phyloP scores from a whole-genome alignment of 306 rosid genomes.

The Ormosia semicastrata region DNA sequence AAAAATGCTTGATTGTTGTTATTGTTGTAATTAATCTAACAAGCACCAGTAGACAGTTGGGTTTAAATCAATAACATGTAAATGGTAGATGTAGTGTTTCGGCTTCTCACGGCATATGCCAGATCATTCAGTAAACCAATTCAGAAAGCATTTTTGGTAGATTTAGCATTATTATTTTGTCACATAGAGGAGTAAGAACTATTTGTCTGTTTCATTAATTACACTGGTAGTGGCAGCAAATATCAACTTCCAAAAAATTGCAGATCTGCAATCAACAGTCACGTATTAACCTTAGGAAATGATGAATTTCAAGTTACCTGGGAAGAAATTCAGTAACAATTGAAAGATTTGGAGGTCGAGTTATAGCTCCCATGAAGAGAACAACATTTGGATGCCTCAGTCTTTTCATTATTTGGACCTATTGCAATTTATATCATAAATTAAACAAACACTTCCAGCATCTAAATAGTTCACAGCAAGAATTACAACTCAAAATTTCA shows the following conservation, averaged over 20 bases:
- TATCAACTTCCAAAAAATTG: slow-evolving; percentile 19
- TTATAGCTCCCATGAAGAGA: slow-evolving; percentile 99
- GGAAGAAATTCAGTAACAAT: slow-evolving; percentile 98
- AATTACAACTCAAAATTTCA: background rate
- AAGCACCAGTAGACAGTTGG: background rate
- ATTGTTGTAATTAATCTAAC: background rate
- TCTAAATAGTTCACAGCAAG: slow-evolving; percentile 2
- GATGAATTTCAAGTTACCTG: slow-evolving; percentile 58
- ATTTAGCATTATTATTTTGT: slow-evolving; percentile 14
- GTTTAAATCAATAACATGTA: background rate
- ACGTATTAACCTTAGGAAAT: slow-evolving; percentile 14
- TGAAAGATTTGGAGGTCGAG: slow-evolving; percentile 93
- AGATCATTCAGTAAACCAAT: background rate
- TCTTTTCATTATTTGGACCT: slow-evolving; percentile 92
- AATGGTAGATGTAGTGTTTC: background rate
- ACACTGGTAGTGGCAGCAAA: background rate
- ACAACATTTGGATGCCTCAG: slow-evolving; percentile 99
- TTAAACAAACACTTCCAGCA: slow-evolving; percentile 28
- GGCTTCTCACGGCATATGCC: too few species aligned
- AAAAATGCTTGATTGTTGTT: too few species aligned
- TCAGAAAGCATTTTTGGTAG: background rate
- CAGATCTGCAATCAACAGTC: slow-evolving; percentile 9
- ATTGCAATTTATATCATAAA: slow-evolving; percentile 40
- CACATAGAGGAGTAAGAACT: background rate
- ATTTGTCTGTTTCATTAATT: background rate